phyloP scores from a whole-genome alignment of 352 stramenopile genomes.

The Blastocystis sp. region DNA sequence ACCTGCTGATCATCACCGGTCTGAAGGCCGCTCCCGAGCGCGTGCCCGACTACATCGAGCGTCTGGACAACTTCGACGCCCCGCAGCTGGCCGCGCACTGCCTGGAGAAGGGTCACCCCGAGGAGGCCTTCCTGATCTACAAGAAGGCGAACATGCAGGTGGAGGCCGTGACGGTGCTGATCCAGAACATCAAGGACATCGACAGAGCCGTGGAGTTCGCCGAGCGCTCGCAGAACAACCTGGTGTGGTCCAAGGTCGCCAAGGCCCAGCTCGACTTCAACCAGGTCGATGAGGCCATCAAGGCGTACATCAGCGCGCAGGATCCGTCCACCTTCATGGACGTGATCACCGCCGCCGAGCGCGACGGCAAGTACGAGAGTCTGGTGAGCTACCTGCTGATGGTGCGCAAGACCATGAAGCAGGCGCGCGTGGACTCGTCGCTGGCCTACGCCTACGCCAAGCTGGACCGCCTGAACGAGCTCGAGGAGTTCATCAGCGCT shows the following conservation, averaged over 20 bases:
- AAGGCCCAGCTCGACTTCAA: constrained; percentile 94
- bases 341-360: constrained; percentile 93
- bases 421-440: constrained; percentile 96
- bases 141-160: constrained; percentile 97
- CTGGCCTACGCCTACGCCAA: constrained; percentile 98
- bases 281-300: constrained; percentile 91
- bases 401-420: constrained; percentile 96
- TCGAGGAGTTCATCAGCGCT: constrained; percentile 97
- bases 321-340: constrained; percentile 93
- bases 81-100: constrained; percentile 98
- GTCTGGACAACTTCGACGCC: constrained; percentile 99
- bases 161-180: constrained; percentile 84
- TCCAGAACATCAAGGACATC: constrained; percentile 93
- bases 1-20: constrained; percentile 97
- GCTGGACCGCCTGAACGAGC: constrained; percentile 92
- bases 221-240: constrained; percentile 92
- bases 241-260: constrained; percentile 96
- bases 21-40: constrained; percentile 95
- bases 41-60: constrained; percentile 99
- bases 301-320: constrained; percentile 97
- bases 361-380: constrained; percentile 90
- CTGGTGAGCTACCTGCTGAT: constrained; percentile 98
- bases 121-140: constrained; percentile 99
- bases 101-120: constrained; percentile 92
- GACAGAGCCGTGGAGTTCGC: constrained; percentile 97